phyloP scores from a whole-genome alignment of 495 filamentous ascomycete species.

The Aspergillus funiculosus region DNA sequence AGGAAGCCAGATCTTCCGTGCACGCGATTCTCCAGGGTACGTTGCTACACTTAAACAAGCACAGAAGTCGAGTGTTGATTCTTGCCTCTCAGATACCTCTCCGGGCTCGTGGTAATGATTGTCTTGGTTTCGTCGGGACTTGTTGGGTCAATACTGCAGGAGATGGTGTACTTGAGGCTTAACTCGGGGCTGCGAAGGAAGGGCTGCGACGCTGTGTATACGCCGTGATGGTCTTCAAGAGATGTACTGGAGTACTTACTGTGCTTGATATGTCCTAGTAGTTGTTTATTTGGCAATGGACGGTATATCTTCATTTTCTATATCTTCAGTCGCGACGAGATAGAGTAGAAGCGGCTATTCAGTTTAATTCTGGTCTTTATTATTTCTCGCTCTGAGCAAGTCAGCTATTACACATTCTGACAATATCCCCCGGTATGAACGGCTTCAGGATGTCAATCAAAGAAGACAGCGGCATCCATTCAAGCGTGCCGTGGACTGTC shows the following conservation, averaged over 20 bases:
- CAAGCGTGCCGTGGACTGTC: constrained; percentile 29
- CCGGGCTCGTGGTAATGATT: not conserved
- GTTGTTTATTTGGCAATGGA: too few species aligned
- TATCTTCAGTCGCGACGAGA: too few species aligned
- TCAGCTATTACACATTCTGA: constrained; percentile 25
- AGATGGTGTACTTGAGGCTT: not conserved
- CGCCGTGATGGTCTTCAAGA: not conserved
- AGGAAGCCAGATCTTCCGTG: constrained; percentile 29
- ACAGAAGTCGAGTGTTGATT: not conserved
- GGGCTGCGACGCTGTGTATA: not conserved
- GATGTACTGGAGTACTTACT: too few species aligned
- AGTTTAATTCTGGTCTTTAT: too few species aligned
- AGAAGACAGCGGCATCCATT: constrained; percentile 30
- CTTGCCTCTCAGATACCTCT: not conserved
- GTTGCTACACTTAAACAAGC: not conserved
- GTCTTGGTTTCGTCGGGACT: not conserved
- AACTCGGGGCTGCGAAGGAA: not conserved
- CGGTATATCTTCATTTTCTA: too few species aligned
- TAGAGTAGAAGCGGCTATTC: too few species aligned
- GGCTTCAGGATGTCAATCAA: constrained; percentile 23
- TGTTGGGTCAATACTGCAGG: not conserved
- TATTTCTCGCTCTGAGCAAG: too few species aligned
- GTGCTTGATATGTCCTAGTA: too few species aligned
- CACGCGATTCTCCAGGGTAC: constrained; percentile 15
- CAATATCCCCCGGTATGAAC: constrained; percentile 31